Evolutionary conservation across 2,329 filamentous ascomycete genomes (phyloP), one percentile per base, ranked within the genome.

Genomic region (Fusarium abutilonis): DNA sequence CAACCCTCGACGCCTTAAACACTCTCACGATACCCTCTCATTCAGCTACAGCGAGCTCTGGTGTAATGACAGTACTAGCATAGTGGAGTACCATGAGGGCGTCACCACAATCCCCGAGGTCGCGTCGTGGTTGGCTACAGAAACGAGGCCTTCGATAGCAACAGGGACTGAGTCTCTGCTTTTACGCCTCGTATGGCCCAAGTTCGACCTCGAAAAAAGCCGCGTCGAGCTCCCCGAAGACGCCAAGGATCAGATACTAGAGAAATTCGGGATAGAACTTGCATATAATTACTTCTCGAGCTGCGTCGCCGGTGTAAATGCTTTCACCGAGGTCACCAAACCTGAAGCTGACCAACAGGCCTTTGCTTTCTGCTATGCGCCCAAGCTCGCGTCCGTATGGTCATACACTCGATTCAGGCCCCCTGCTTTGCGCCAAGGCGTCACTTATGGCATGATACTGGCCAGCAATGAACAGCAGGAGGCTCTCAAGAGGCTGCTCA

Each of bases 331-430:
- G 9, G 35, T 51, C 2, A 35, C 44, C 2, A 45, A 26, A 5
- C 40, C 57, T 3, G 44, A 60, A 4, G 29, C 31, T 3, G 47
- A 64, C 5, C 49, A 59, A 7, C 68, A 66, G 11, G 57, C 73
- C 4, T 76, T 72, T 48, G 69, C 72, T 3, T 72, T 77, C 52
- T 73, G 71, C 50, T 77, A 77, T 40, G 71, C 73, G 15, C 77
- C 77, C 3, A 79, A 79, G 47, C 60, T 78, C 21, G 76, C 74
- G 7, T 68, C 71, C 14, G 64, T 75, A 21, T 79, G 77, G 77
- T 76, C 75, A 3, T 69, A 75, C 42, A 60, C 58, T 26, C 50
- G 45, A 26, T 65, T 64, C 19, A 52, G 48, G 14, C 29, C 60
- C 3, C n/a, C 47, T 2, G 15, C 52, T 5, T 47, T 52, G 6